Percentiles rank a stretch among this genome's conserved stretches.
Evolutionary conservation across 2,329 filamentous ascomycete species (phyloP).

Genomic region (Phyllosticta citrichinensis): DNA sequence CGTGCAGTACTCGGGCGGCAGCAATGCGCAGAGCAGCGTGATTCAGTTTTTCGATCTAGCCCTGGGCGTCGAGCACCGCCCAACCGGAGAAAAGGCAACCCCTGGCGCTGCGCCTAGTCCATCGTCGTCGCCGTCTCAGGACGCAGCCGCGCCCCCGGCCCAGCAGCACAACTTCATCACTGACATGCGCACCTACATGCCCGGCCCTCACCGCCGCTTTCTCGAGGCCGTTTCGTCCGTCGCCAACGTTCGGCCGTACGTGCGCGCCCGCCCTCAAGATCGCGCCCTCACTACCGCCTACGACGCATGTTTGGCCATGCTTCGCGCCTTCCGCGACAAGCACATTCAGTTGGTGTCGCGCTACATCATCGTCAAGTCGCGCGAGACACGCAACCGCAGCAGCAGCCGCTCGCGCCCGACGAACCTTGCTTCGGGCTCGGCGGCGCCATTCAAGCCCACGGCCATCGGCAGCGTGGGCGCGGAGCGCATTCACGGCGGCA

Average conservation of each 20-base stretch:
- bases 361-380: conserved; percentile 85
- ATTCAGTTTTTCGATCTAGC: conserved; percentile 97
- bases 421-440: conserved; percentile 52
- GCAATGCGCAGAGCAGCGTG: conserved; percentile 91
- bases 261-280: conserved; percentile 53
- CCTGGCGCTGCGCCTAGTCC: conserved; percentile 12
- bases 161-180: conserved; percentile 81
- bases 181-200: conserved; percentile 98
- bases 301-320: conserved; percentile 77
- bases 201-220: conserved; percentile 81
- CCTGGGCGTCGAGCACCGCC: conserved; percentile 79
- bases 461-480: conserved; percentile 14
- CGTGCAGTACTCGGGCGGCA: conserved; percentile 82
- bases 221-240: conserved; percentile 68
- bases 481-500: neutral
- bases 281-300: conserved; percentile 67
- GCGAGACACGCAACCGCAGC: conserved; percentile 57
- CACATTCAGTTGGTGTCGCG: conserved; percentile 94
- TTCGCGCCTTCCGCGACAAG: conserved; percentile 74
- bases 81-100: conserved; percentile 62
- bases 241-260: conserved; percentile 80
- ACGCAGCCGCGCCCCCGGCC: conserved; percentile 27
- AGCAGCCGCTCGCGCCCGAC: conserved; percentile 47
- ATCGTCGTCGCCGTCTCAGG: conserved; percentile 27
- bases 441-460: conserved; percentile 14